Evolutionary conservation across 1,139 yeast genomes (phyloP).

Genomic region (Candida frijolesensis): DNA sequence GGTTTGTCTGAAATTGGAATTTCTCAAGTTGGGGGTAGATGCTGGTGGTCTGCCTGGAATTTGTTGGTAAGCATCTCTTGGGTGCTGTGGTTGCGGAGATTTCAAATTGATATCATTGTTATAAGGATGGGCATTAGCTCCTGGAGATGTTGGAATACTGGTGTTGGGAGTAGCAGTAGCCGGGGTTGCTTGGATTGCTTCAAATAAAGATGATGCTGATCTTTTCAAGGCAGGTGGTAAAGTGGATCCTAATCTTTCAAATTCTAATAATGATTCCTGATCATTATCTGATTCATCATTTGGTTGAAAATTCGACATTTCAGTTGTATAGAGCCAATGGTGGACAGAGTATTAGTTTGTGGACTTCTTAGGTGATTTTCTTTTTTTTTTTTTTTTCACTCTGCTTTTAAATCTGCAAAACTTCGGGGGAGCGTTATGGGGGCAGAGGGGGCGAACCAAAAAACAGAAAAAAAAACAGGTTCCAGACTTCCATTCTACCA

Average conservation of each 20-base stretch:
- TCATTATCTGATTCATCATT: constrained; percentile 15
- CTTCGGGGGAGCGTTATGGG: no score
- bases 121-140: neutral
- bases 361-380: neutral
- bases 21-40: constrained; percentile 17
- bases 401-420: no score
- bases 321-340: neutral
- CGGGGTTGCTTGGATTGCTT: constrained; percentile 25
- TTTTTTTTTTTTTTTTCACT: neutral
- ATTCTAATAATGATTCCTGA: constrained; percentile 28
- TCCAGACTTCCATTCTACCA: neutral
- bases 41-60: constrained; percentile 18
- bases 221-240: constrained; percentile 45
- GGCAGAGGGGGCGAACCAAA: no score
- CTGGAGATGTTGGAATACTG: neutral
- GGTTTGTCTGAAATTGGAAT: constrained; percentile 19
- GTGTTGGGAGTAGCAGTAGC: constrained; percentile 2
- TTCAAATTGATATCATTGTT: constrained; percentile 8
- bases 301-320: constrained; percentile 9
- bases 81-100: constrained; percentile 17
- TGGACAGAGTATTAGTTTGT: neutral
- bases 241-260: constrained; percentile 48
- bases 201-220: constrained; percentile 45
- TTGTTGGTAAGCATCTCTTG: constrained; percentile 8
- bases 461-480: no score